Percentiles rank a stretch among this genome's conserved stretches.
Evolutionary conservation across 192 early-diverging fungal genomes (phyloP).

Genomic region (Umbelopsis sp.): DNA sequence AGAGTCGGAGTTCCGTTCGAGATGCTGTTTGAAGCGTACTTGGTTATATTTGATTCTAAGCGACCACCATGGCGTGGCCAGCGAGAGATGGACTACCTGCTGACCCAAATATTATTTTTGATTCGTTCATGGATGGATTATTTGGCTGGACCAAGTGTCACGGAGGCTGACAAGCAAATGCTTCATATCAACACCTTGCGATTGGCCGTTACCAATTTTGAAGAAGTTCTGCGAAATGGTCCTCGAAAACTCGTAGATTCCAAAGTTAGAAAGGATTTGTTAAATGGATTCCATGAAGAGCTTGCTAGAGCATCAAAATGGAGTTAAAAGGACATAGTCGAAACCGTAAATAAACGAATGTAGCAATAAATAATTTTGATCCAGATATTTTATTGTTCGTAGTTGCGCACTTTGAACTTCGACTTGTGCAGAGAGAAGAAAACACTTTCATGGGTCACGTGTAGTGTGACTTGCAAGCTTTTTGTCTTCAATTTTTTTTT

Average conservation of each 20-base stretch:
- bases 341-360: conserved; percentile 12
- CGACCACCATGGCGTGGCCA: conserved; percentile 9
- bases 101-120: conserved; percentile 16
- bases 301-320: conserved; percentile 10
- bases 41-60: conserved; percentile 18
- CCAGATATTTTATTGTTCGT: too few species aligned
- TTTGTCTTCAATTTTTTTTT: not conserved
- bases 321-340: not conserved
- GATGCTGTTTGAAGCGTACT: conserved; percentile 14
- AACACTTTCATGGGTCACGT: not conserved
- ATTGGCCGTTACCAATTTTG: conserved; percentile 15
- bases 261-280: conserved; percentile 21
- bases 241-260: conserved; percentile 13
- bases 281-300: conserved; percentile 18
- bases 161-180: conserved; percentile 19
- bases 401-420: not conserved
- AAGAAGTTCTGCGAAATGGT: conserved; percentile 8
- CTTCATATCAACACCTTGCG: conserved; percentile 5
- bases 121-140: conserved; percentile 15
- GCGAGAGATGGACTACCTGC: conserved; percentile 18
- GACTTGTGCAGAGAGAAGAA: not conserved
- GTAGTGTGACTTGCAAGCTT: conserved; percentile 4
- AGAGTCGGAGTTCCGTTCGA: conserved; percentile 4
- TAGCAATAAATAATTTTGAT: not conserved
- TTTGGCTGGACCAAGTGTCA: conserved; percentile 24